Evolutionary conservation across 169 alveolate genomes (phyloP), one percentile per base, ranked within the genome.

Genomic region (Cryptosporidium sp.): DNA sequence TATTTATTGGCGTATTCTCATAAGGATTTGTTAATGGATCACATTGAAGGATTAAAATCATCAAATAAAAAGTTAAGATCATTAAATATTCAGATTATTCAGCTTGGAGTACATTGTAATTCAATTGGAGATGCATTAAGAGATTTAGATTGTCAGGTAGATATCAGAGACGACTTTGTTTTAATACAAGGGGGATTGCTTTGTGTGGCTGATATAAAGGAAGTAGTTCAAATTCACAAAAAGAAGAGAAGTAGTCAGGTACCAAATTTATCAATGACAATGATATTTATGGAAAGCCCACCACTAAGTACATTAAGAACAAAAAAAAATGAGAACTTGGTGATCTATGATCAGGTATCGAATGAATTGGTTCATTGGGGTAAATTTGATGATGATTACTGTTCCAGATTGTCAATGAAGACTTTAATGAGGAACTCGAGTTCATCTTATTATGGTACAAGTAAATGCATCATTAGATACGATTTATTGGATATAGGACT

Each of bases 251-350:
- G 35, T 45, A 65, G 37, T 31, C 37, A 35, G n/a, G 18, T 45
- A 23, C 72, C 72, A 2, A 80, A 65, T 80, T 23, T 80, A 14
- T 14, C 89, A 26, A 80, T 80, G 89, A 80, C 89, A 44, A 23
- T 80, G 35, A 44, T 80, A 23, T 80, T 80, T 31, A 39, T 65
- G 62, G 89, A 80, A 31, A 62, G 89, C 29, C 89, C 89, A 0
- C 89, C 89, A 9, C 31, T 80, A 16, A 80, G 89, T 65, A 61
- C 89, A 12, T 53, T 80, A 42, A 80, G 89, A 31, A 67, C 72
- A n/a, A 45, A 26, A 6, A 44, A 23, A 2, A 67, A 60, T n/a
- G 89, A 80, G 29, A 62, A 37, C 5, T 29, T 80, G 16, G 89
- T 80, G 48, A 65, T 65, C 6, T 80, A 80, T 48, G 89, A 80